Evolutionary conservation across 2,329 filamentous ascomycete genomes (phyloP), one percentile per base, ranked within the genome.

Genomic region (Xylariaceae sp.): DNA sequence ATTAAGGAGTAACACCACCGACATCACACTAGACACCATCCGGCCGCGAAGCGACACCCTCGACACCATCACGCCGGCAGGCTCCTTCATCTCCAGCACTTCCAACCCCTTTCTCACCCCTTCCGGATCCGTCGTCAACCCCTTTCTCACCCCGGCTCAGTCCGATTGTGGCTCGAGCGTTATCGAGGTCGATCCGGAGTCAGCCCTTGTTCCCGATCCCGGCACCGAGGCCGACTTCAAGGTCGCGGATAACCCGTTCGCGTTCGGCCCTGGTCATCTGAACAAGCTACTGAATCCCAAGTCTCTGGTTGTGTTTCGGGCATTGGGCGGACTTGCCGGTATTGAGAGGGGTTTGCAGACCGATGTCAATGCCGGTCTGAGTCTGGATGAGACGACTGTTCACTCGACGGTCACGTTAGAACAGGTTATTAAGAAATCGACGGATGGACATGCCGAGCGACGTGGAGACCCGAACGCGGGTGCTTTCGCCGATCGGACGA

Each of bases 261-360:
- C 87, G 3, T 91, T 88, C 67, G 83, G 85, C 0, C 87, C 87
- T 1, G 88, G 88, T 4, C 88, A 91, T 60, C 74, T 92, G 67
- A 85, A 84, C 64, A 92, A 91, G 73, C 75, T 92, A 18, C 77
- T 89, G 58, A 90, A 90, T 62, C 88, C 88, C 0, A 92, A 92
- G 74, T 90, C 82, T 65, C 75, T 90, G 60, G 76, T 80, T 15
- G 88, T 87, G 6, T 90, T 90, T 64, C 81, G 86, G 66, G 87
- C 87, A 2, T 72, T 92, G 2, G 89, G 89, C 59, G 89, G 89
- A 50, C 71, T 91, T 8, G 73, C 75, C 15, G 89, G 89, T 2
- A 73, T 92, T 45, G 87, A 88, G 68, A 87, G 84, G 65, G 89
- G 89, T 1, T 71, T 92, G 8, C 79, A 87, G 61, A 84, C 87